Percentiles rank a stretch among this genome's conserved stretches.
phyloP scores from a whole-genome alignment of 108 stramenopile genomes.

The Nitzschia sp. region DNA sequence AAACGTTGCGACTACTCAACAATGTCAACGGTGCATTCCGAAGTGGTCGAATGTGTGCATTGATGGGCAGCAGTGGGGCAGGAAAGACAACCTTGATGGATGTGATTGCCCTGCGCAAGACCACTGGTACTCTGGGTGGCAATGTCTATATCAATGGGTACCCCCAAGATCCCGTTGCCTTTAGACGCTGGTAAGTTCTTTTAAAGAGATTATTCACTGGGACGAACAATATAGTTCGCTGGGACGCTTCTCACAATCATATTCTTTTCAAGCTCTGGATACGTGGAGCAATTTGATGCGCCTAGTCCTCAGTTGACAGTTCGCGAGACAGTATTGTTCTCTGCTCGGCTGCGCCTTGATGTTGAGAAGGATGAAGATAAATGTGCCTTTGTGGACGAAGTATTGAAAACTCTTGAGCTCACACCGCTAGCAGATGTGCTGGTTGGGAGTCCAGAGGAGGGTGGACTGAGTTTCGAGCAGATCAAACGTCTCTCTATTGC shows the following conservation, averaged over 20 bases:
- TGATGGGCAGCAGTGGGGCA: slow-evolving; percentile 66
- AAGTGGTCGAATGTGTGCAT: slow-evolving; percentile 56
- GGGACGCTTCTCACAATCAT: too few species aligned
- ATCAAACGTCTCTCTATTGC: slow-evolving; percentile 81
- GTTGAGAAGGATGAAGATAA: slow-evolving; percentile 43
- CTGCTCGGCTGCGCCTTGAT: slow-evolving; percentile 81
- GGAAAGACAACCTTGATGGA: slow-evolving; percentile 52
- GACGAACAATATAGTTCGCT: too few species aligned
- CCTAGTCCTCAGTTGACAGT: slow-evolving; percentile 85
- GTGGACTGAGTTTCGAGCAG: slow-evolving; percentile 72
- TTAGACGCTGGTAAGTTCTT: slow-evolving; percentile 54
- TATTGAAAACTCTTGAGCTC: slow-evolving; percentile 83
- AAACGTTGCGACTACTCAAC: slow-evolving; percentile 55
- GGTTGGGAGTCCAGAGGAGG: slow-evolving; percentile 74
- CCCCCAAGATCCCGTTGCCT: slow-evolving; percentile 57
- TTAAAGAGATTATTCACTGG: too few species aligned
- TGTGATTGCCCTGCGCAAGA: slow-evolving; percentile 75
- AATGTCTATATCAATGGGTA: slow-evolving; percentile 68
- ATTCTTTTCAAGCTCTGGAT: too few species aligned
- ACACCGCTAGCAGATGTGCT: slow-evolving; percentile 56
- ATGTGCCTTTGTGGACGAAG: slow-evolving; percentile 68
- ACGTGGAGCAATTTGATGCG: slow-evolving; percentile 92
- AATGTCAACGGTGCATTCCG: slow-evolving; percentile 63
- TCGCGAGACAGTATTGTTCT: slow-evolving; percentile 85
- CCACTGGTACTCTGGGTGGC: slow-evolving; percentile 52